Conservation (phyloP, 2,329 filamentous ascomycete species). For the Thermomyces lanuginosus region DNA sequence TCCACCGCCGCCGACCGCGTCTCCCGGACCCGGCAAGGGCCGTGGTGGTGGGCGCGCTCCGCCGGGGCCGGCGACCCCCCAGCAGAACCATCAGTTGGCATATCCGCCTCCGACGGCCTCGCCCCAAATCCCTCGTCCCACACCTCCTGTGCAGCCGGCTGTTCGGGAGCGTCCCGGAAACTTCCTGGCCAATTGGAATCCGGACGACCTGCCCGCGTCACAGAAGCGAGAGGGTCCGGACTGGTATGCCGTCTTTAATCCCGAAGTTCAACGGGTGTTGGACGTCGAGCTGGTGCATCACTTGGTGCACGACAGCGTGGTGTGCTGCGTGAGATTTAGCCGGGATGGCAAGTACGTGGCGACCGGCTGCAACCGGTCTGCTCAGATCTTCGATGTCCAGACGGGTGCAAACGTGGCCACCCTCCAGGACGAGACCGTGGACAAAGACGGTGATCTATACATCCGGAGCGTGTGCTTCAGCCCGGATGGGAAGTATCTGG, state of each 20-base stretch:
- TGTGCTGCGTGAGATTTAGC: slow-evolving; percentile 96
- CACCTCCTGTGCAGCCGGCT: slow-evolving; percentile 42
- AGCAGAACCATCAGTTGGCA: slow-evolving; percentile 74
- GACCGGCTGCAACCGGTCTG: slow-evolving; percentile 93
- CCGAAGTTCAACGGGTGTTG: slow-evolving; percentile 68
- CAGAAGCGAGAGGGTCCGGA: slow-evolving; percentile 80
- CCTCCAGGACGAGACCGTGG: slow-evolving; percentile 73
- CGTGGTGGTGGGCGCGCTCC: slow-evolving; percentile 52
- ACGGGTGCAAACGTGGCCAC: slow-evolving; percentile 77
- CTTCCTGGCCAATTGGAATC: slow-evolving; percentile 69
- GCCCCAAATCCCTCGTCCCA: slow-evolving; percentile 75
- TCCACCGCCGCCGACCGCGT: slow-evolving; percentile 63
- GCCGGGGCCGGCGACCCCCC: slow-evolving; percentile 63
- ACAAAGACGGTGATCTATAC: slow-evolving; percentile 82
- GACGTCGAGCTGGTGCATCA: slow-evolving; percentile 93
- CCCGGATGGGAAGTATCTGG: slow-evolving; percentile 81
- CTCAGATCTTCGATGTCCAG: slow-evolving; percentile 93
- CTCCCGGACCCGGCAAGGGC: slow-evolving; percentile 70
- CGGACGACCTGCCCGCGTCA: slow-evolving; percentile 66
- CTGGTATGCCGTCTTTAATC: slow-evolving; percentile 97
- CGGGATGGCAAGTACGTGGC: slow-evolving; percentile 89
- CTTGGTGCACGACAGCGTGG: slow-evolving; percentile 82
- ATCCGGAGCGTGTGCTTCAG: slow-evolving; percentile 98
- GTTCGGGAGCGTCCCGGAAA: slow-evolving; percentile 42
- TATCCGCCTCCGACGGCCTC: slow-evolving; percentile 72